These are phyloP conservation scores for Coniella lustricola DNA, from an alignment of 2,329 filamentous ascomycete genomes.

Conservation along the genomic window DNA sequence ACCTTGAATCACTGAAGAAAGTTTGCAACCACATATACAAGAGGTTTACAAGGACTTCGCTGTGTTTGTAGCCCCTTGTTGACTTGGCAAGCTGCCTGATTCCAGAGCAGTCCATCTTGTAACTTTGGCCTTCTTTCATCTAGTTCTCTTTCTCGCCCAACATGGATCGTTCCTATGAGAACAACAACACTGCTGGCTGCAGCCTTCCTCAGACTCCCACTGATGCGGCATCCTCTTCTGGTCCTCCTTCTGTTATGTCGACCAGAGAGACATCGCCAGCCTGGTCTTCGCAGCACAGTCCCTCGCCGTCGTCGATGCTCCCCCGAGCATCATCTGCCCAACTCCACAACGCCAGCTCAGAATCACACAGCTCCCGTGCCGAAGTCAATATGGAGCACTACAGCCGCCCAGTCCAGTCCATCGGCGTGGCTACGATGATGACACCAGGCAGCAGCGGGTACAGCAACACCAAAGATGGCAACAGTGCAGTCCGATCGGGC, in stretches of 20 bases:
- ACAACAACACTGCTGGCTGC: slow-evolving; percentile 1
- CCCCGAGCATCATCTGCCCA: background rate
- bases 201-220: slow-evolving; percentile 1
- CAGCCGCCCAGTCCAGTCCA: background rate
- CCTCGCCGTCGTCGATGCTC: background rate
- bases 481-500: background rate
- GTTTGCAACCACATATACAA: slow-evolving; percentile 22
- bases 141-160: background rate
- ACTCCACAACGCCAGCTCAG: background rate
- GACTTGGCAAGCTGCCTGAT: slow-evolving; percentile 3
- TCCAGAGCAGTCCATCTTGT: background rate
- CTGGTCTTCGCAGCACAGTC: slow-evolving; percentile 5
- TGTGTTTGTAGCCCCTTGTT: slow-evolving; percentile 24
- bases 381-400: background rate
- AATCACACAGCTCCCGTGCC: background rate
- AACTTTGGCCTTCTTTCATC: background rate
- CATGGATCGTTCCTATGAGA: slow-evolving; percentile 3
- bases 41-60: slow-evolving; percentile 17
- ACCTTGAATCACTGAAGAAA: slow-evolving; percentile 4
- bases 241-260: slow-evolving; percentile 6
- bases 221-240: slow-evolving; percentile 6
- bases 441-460: too few species aligned
- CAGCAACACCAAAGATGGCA: background rate
- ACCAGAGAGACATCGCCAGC: slow-evolving; percentile 15
- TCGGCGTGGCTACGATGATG: background rate